phyloP scores from a whole-genome alignment of 805 yeast genomes.

The Blastobotrys americana region DNA sequence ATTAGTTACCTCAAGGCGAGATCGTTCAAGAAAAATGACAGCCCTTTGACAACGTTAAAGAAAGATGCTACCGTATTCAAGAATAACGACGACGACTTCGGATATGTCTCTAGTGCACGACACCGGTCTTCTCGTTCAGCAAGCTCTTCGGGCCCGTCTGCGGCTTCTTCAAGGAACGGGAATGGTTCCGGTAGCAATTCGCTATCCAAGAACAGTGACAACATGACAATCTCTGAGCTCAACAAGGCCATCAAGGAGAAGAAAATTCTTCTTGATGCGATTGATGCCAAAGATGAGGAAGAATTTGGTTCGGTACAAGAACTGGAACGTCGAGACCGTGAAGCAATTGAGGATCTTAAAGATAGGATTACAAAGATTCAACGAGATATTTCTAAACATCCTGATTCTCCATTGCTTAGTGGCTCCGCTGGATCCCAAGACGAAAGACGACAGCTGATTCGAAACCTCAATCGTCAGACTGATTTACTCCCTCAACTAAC shows the following conservation, averaged over 20 bases:
- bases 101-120: slow-evolving; percentile 56
- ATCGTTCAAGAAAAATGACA: slow-evolving; percentile 27
- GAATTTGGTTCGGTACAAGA: slow-evolving; percentile 33
- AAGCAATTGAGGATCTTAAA: slow-evolving; percentile 61
- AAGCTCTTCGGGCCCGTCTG: slow-evolving; percentile 3
- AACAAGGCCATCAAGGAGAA: slow-evolving; percentile 65
- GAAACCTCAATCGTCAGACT: slow-evolving; percentile 54
- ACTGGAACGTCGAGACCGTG: slow-evolving; percentile 35
- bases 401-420: slow-evolving; percentile 19
- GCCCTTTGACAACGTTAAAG: slow-evolving; percentile 27
- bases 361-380: slow-evolving; percentile 46
- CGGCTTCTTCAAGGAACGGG: slow-evolving; percentile 1
- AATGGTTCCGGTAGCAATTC: not conserved
- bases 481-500: slow-evolving; percentile 69
- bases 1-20: slow-evolving; percentile 28
- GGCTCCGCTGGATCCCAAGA: slow-evolving; percentile 32
- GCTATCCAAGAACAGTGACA: slow-evolving; percentile 7
- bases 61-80: slow-evolving; percentile 55
- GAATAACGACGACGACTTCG: slow-evolving; percentile 60
- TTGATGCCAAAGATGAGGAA: slow-evolving; percentile 52
- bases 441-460: slow-evolving; percentile 45
- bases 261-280: slow-evolving; percentile 59
- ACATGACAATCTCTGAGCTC: slow-evolving; percentile 43
- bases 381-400: slow-evolving; percentile 26
- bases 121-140: slow-evolving; percentile 38